These are phyloP conservation scores for Centaurea solstitialis DNA, from an alignment of 129 eudicot species.

Conservation along the genomic window DNA sequence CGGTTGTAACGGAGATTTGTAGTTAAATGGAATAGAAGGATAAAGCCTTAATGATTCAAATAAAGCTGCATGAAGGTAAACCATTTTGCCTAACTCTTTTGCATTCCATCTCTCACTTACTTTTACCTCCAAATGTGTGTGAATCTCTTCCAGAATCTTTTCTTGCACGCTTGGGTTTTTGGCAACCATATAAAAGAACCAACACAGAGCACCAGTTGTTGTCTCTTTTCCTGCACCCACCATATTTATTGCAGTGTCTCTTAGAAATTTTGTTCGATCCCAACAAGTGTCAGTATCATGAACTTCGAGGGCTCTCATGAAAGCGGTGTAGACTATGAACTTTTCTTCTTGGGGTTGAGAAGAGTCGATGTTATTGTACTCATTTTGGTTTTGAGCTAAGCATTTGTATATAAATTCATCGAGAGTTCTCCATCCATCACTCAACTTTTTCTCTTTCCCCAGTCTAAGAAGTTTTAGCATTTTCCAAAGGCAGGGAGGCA, in stretches of 20 bases:
- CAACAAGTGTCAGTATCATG: neutral
- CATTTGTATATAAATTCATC: slow-evolving; percentile 13
- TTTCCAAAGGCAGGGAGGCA: slow-evolving; percentile 43
- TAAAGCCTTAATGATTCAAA: slow-evolving; percentile 39
- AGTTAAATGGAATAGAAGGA: slow-evolving; percentile 26
- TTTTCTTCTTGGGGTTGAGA: slow-evolving; percentile 1
- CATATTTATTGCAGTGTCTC: slow-evolving; percentile 27
- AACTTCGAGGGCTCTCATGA: neutral
- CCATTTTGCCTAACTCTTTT: slow-evolving; percentile 21
- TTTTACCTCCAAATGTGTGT: neutral
- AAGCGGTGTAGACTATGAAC: slow-evolving; percentile 15
- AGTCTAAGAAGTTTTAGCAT: slow-evolving; percentile 30
- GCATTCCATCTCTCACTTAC: neutral
- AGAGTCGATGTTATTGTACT: neutral
- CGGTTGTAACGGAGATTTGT: slow-evolving; percentile 12
- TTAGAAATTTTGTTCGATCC: neutral
- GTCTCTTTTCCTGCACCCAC: slow-evolving; percentile 44
- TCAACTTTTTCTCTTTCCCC: slow-evolving; percentile 40
- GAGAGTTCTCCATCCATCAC: slow-evolving; percentile 14
- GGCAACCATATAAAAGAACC: slow-evolving; percentile 36
- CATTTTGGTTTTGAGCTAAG: slow-evolving; percentile 4
- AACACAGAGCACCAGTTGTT: slow-evolving; percentile 29
- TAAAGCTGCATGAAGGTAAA: slow-evolving; percentile 35
- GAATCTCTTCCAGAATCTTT: slow-evolving; percentile 29
- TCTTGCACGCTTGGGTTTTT: slow-evolving; percentile 25